These are phyloP conservation scores for Conticribra weissflogii DNA, from an alignment of 108 stramenopile species.

Conservation along the genomic window DNA sequence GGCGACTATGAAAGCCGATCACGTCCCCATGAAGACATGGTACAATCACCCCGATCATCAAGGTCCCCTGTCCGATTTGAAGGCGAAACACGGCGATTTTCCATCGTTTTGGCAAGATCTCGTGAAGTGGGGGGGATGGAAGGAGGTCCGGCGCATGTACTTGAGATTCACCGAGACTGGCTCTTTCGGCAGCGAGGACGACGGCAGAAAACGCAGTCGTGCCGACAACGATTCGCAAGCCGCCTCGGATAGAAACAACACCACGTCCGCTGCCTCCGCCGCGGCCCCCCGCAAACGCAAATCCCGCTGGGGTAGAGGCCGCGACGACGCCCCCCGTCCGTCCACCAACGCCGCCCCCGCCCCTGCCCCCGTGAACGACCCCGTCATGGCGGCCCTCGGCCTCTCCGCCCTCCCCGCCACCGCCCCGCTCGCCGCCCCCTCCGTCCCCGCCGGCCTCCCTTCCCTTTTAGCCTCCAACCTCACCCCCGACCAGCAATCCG, in stretches of 20 bases:
- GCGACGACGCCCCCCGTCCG: conserved; percentile 31
- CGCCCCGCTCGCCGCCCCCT: not conserved
- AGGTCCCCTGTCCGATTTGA: conserved; percentile 24
- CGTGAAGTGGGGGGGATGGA: conserved; percentile 87
- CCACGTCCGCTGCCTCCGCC: not conserved
- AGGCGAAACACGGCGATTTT: conserved; percentile 64
- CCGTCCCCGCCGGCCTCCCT: not conserved
- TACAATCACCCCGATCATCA: conserved; percentile 53
- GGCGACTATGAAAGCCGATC: conserved; percentile 74
- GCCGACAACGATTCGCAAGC: conserved; percentile 11
- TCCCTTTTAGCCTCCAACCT: conserved; percentile 3
- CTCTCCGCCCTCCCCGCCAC: conserved; percentile 37
- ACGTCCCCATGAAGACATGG: conserved; percentile 87
- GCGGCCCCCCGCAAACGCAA: conserved; percentile 46
- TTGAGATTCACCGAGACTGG: conserved; percentile 61
- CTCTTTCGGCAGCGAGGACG: conserved; percentile 5
- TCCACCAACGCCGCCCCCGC: conserved; percentile 13
- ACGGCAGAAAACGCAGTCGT: conserved; percentile 8
- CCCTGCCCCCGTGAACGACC: conserved; percentile 21
- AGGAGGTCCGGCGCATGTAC: conserved; percentile 64
- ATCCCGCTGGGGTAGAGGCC: conserved; percentile 72
- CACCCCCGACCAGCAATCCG: conserved; percentile 8
- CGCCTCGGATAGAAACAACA: conserved; percentile 2
- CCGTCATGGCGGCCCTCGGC: conserved; percentile 36
- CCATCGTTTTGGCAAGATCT: conserved; percentile 87